phyloP scores from a whole-genome alignment of 2,329 filamentous ascomycete species.

The Trichoderma hamatum region DNA sequence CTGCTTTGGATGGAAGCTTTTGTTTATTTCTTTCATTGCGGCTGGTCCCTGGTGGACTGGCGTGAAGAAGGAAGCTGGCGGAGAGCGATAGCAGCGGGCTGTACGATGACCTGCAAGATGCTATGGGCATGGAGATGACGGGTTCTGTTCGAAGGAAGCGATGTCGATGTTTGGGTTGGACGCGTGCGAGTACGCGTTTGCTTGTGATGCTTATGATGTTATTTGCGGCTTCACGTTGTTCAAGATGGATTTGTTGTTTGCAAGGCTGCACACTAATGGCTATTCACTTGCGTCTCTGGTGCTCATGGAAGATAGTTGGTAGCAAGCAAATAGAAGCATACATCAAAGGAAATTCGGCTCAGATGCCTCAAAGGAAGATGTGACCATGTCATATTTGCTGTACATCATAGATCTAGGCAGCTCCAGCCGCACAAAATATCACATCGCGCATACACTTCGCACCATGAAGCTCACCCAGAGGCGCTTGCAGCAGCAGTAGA shows the following conservation, averaged over 20 bases:
- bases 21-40: conserved; percentile 48
- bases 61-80: conserved; percentile 45
- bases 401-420: neutral
- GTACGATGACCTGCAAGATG: neutral
- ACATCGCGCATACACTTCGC: neutral
- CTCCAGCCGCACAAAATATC: neutral
- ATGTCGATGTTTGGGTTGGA: neutral
- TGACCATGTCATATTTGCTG: neutral
- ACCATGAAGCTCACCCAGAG: neutral
- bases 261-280: neutral
- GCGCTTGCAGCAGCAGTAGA: neutral
- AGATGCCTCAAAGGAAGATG: neutral
- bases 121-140: too few species aligned
- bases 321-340: neutral
- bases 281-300: neutral
- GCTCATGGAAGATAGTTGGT: neutral
- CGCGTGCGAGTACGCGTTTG: neutral
- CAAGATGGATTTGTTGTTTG: neutral
- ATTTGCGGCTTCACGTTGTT: neutral
- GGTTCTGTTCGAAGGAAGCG: neutral
- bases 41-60: conserved; percentile 38
- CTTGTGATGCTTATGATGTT: neutral
- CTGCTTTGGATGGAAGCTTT: conserved; percentile 31
- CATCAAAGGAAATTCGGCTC: neutral
- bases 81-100: neutral